A percentile compares a stretch with the other conserved stretches of the same genome.
phyloP scores from a whole-genome alignment of 2,329 filamentous ascomycete species.

The Helicocarpus griseus region DNA sequence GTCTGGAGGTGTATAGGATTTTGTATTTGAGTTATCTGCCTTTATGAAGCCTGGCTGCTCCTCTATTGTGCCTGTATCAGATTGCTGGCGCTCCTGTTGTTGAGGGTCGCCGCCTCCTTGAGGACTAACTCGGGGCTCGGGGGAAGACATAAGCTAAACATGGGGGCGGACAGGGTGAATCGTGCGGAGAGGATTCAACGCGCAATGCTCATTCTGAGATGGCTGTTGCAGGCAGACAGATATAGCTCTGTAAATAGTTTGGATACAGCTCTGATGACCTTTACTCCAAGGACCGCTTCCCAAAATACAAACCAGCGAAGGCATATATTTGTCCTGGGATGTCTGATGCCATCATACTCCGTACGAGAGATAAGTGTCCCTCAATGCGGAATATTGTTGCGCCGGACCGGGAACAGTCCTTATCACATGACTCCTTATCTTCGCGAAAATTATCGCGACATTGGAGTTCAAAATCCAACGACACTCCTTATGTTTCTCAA shows the following conservation, averaged over 20 bases:
- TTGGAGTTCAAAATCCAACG: not conserved
- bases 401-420: not conserved
- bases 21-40: conserved; percentile 4
- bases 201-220: conserved; percentile 1
- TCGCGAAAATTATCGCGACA: not conserved
- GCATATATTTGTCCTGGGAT: not conserved
- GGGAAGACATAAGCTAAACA: conserved; percentile 11
- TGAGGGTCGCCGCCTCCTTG: not conserved
- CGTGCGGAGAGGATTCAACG: not conserved
- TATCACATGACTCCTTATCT: not conserved
- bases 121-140: conserved; percentile 2
- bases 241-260: not conserved
- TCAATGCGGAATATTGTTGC: conserved; percentile 1
- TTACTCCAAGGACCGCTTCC: not conserved
- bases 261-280: not conserved
- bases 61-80: not conserved
- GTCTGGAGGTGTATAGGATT: conserved; percentile 9
- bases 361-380: not conserved
- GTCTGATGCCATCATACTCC: not conserved
- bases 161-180: conserved; percentile 1
- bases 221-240: not conserved
- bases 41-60: not conserved
- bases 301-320: not conserved
- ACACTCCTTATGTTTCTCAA: no score
- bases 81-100: conserved; percentile 1